Evolutionary conservation across 2,329 filamentous ascomycete species (phyloP).

Genomic region (Colletotrichum sansevieriae): DNA sequence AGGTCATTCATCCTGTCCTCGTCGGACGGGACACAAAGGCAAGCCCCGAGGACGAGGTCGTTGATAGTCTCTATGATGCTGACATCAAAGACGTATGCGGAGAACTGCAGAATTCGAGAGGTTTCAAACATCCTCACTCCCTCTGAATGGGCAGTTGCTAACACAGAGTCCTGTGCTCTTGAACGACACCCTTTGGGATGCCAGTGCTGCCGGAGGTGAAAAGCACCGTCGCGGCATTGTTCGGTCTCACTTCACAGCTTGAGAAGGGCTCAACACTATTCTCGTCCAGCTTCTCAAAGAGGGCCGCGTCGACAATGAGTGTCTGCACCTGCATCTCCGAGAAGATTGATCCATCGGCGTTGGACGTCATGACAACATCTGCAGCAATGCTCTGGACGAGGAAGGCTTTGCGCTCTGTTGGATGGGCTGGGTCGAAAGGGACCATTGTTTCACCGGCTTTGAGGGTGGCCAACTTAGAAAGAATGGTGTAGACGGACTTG

Average conservation of each 20-base stretch:
- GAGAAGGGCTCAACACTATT: slow-evolving; percentile 2
- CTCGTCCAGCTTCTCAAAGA: slow-evolving; percentile 17
- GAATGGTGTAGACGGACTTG: slow-evolving; percentile 47
- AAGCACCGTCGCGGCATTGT: slow-evolving; percentile 53
- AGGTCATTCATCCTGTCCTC: slow-evolving; percentile 51
- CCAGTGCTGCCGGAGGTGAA: slow-evolving; percentile 68
- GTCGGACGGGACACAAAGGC: slow-evolving; percentile 54
- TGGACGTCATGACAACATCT: slow-evolving; percentile 7
- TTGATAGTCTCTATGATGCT: slow-evolving; percentile 54
- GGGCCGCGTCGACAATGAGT: not conserved
- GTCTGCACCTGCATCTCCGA: not conserved
- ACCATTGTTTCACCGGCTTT: slow-evolving; percentile 51
- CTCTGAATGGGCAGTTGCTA: slow-evolving; percentile 28
- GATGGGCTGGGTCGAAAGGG: slow-evolving; percentile 46
- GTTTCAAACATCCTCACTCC: slow-evolving; percentile 20
- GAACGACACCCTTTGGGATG: slow-evolving; percentile 64
- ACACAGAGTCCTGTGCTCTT: slow-evolving; percentile 46
- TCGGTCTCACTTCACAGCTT: slow-evolving; percentile 6
- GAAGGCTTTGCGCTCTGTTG: slow-evolving; percentile 29
- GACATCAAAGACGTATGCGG: slow-evolving; percentile 54
- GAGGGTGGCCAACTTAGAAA: slow-evolving; percentile 49
- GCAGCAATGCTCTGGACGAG: slow-evolving; percentile 6
- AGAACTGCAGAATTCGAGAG: slow-evolving; percentile 42
- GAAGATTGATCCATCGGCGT: not conserved
- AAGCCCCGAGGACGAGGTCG: slow-evolving; percentile 53